Evolutionary conservation across 352 stramenopile species (phyloP), one percentile per base, ranked within the genome.

Genomic region (Phytophthora syringae): DNA sequence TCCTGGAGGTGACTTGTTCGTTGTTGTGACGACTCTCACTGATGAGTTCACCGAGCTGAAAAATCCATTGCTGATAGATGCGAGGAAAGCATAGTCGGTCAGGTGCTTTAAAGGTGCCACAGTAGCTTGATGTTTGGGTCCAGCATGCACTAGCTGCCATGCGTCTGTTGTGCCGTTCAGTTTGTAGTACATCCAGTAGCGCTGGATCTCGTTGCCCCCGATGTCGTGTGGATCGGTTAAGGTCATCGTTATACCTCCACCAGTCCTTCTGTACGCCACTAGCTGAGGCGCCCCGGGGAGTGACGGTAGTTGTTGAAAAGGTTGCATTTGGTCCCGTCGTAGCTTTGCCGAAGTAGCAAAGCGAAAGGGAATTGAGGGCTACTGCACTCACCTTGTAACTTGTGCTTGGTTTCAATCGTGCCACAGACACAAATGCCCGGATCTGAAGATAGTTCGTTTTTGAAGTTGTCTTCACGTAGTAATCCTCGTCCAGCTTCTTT

Each of bases 21-120:
- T 77, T 2, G 84, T 92, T 53, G 47, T 53, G 1, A 75, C 54
- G 2, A 62, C 36, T 28, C 64, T 51, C 9, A 72, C 32, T 0
- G 80, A 74, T 0, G 81, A 88, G 21, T 86, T 89, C 0, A 36
- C 18, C 0, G 83, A 92, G 11, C 70, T 55, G 24, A 78, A 88
- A 6, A 64, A 39, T 0, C 74, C 71, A 45, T 90, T 92, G 25
- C 58, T 77, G 13, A 80, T 76, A 0, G 77, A 77, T 11, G 77
- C 30, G 16, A 72, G 67, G 51, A 86, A 84, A 11, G 52, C 25
- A 36, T 88, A 90, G 15, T 57, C 21, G 0, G 60, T 88, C 13
- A 27, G 12, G 6, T 68, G 52, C 7, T 64, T 48, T 2, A 92
- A 52, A 0, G 42, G 36, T 1, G 79, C 71, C 6, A 92, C 58